These are phyloP conservation scores for Paecilomyces fulvus DNA, from an alignment of 2,329 filamentous ascomycete species.

Conservation along the genomic window DNA sequence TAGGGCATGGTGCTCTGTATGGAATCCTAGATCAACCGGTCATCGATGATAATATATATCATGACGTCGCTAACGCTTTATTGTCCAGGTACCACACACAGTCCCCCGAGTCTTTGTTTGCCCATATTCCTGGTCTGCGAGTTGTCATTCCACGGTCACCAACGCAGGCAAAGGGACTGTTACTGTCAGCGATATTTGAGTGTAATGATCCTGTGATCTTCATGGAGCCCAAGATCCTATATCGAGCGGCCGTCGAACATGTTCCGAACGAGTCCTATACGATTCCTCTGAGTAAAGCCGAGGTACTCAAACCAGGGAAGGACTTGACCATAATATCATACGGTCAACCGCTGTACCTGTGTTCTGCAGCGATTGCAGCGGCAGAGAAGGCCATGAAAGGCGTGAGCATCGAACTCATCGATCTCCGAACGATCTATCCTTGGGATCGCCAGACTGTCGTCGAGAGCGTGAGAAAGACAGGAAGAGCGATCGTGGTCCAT, in stretches of 20 bases:
- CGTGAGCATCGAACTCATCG: conserved; percentile 74
- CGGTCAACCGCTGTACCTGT: conserved; percentile 81
- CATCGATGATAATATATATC: background rate
- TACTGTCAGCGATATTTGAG: conserved; percentile 65
- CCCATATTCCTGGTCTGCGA: conserved; percentile 74
- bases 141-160: conserved; percentile 83
- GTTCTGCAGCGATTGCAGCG: conserved; percentile 64
- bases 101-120: conserved; percentile 80
- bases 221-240: conserved; percentile 89
- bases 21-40: conserved; percentile 8
- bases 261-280: conserved; percentile 73
- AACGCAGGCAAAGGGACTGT: conserved; percentile 76
- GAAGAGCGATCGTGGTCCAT: conserved; percentile 78
- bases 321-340: conserved; percentile 82
- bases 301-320: conserved; percentile 69
- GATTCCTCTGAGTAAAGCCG: conserved; percentile 78
- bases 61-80: background rate
- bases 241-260: conserved; percentile 84
- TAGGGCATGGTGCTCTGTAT: conserved; percentile 75
- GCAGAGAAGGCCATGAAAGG: conserved; percentile 64
- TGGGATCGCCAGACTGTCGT: conserved; percentile 81
- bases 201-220: conserved; percentile 82
- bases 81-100: conserved; percentile 64
- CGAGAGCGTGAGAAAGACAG: conserved; percentile 77
- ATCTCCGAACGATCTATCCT: conserved; percentile 79